A percentile compares a stretch with the other conserved stretches of the same genome.
phyloP scores from a whole-genome alignment of 202 grass and related monocot genomes.

The Dendrocalamus latiflorus region DNA sequence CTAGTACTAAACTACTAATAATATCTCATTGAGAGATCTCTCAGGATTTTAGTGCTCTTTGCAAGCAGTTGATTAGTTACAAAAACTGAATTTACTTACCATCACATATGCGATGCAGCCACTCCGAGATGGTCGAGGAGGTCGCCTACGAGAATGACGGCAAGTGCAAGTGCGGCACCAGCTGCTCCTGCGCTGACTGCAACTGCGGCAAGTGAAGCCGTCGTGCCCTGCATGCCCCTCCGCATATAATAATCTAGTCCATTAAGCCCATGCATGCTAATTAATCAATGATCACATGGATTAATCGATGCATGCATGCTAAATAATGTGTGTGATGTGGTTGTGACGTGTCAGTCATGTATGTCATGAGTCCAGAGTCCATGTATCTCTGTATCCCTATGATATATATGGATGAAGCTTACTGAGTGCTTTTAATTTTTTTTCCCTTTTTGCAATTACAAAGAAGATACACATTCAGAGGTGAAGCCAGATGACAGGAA shows the following conservation, averaged over 20 bases:
- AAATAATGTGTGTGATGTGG: neutral
- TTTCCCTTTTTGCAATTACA: too few relatives aligned
- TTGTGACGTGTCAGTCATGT: neutral
- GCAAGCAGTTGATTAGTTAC: neutral
- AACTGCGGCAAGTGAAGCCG: constrained; percentile 52
- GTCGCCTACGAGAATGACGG: constrained; percentile 33
- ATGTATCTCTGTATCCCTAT: too few relatives aligned
- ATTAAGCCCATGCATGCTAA: neutral
- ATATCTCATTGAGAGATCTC: neutral
- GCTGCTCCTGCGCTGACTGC: constrained; percentile 51
- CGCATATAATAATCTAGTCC: neutral
- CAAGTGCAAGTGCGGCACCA: constrained; percentile 52
- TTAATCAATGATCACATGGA: neutral
- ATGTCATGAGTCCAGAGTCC: neutral
- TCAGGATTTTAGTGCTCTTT: neutral
- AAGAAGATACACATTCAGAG: too few relatives aligned
- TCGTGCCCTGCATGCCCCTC: neutral
- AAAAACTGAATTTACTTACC: neutral
- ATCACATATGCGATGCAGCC: constrained; percentile 5
- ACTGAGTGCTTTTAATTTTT: neutral
- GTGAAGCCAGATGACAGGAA: too few relatives aligned
- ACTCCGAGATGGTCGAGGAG: constrained; percentile 4
- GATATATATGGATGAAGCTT: neutral
- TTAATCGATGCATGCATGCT: neutral
- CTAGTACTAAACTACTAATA: too few relatives aligned